Percentiles rank a stretch among this genome's conserved stretches.
These are phyloP conservation scores for Diaporthe velutina DNA, from an alignment of 2,329 filamentous ascomycete species.

Conservation along the genomic window DNA sequence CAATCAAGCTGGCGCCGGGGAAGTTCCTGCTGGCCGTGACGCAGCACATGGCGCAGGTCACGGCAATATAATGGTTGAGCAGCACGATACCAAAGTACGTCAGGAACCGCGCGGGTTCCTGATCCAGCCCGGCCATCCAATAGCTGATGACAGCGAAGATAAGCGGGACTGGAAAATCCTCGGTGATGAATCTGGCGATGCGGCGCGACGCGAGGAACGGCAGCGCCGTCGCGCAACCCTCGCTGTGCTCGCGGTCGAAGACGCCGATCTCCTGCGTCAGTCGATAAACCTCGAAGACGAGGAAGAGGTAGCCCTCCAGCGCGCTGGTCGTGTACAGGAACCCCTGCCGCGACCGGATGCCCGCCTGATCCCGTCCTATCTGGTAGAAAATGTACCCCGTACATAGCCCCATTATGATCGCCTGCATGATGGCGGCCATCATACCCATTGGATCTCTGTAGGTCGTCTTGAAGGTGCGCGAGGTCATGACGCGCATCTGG, in stretches of 20 bases:
- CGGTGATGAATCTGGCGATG: constrained; percentile 75
- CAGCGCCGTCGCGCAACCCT: constrained; percentile 77
- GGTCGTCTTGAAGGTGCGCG: constrained; percentile 78
- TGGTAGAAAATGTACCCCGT: constrained; percentile 80
- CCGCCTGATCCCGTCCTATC: constrained; percentile 74
- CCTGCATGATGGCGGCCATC: constrained; percentile 77
- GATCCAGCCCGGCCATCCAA: constrained; percentile 82
- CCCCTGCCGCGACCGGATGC: constrained; percentile 80
- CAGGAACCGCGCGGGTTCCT: constrained; percentile 74
- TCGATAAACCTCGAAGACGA: constrained; percentile 82
- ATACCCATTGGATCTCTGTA: constrained; percentile 84
- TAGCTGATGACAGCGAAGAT: constrained; percentile 80
- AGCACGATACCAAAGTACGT: constrained; percentile 78
- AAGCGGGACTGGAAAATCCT: constrained; percentile 80
- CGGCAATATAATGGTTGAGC: constrained; percentile 79
- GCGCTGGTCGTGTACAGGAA: constrained; percentile 79
- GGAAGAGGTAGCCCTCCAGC: constrained; percentile 81
- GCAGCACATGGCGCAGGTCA: constrained; percentile 78
- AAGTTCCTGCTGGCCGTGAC: constrained; percentile 77
- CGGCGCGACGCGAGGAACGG: constrained; percentile 79
- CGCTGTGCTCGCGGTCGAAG: constrained; percentile 81
- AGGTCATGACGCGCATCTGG: constrained; percentile 75
- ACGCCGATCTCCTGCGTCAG: constrained; percentile 80
- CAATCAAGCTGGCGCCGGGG: constrained; percentile 77
- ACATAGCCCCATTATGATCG: constrained; percentile 77